These are phyloP conservation scores for Canavalia gladiata DNA, from an alignment of 306 rosid genomes.

Conservation along the genomic window DNA sequence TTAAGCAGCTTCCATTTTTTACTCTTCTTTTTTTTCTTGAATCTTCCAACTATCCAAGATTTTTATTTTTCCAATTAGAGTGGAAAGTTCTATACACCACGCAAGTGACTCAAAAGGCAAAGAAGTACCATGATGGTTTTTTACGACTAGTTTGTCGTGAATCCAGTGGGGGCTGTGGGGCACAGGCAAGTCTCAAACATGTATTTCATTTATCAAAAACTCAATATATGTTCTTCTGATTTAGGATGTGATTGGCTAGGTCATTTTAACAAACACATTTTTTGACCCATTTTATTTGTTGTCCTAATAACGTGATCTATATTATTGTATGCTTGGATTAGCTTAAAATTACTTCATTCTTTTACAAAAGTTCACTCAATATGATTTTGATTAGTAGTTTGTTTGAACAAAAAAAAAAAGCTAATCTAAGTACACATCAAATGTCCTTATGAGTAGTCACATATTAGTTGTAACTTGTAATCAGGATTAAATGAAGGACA, in stretches of 20 bases:
- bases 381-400: slow-evolving; percentile 8
- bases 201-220: slow-evolving; percentile 41
- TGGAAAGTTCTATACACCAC: slow-evolving; percentile 86
- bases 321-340: not conserved
- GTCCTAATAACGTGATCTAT: slow-evolving; percentile 8
- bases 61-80: slow-evolving; percentile 55
- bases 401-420: slow-evolving; percentile 3
- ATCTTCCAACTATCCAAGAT: slow-evolving; percentile 37
- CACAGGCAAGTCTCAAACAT: slow-evolving; percentile 64
- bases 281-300: slow-evolving; percentile 11
- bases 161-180: slow-evolving; percentile 63
- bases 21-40: not conserved
- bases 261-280: slow-evolving; percentile 6
- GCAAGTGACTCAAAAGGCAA: slow-evolving; percentile 83
- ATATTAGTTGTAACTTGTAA: not conserved
- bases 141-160: slow-evolving; percentile 60
- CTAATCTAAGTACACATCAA: slow-evolving; percentile 3
- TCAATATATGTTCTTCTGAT: slow-evolving; percentile 20
- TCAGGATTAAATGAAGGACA: slow-evolving; percentile 26
- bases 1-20: slow-evolving; percentile 35
- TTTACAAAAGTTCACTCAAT: not conserved
- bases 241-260: slow-evolving; percentile 36
- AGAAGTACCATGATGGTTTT: slow-evolving; percentile 89
- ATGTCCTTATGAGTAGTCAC: slow-evolving; percentile 5
- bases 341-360: not conserved